Conservation (phyloP, 345 rosid species). For the Populus deltoides region DNA sequence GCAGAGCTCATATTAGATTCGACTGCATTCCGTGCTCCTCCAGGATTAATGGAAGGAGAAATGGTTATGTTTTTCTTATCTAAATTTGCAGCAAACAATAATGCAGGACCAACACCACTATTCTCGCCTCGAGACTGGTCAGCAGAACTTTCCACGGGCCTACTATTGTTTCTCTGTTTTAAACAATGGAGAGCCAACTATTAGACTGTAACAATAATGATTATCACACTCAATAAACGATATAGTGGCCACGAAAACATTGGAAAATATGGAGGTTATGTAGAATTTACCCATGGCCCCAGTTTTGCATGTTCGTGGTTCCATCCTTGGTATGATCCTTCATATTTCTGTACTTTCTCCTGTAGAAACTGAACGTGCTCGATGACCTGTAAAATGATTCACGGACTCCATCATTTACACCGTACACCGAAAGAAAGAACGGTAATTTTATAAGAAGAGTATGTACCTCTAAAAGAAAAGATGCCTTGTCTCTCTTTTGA, state of each 20-base stretch:
- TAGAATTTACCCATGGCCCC: conserved; percentile 62
- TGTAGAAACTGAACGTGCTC: conserved; percentile 92
- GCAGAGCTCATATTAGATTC: conserved; percentile 42
- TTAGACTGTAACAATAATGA: not conserved
- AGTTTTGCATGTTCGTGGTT: conserved; percentile 63
- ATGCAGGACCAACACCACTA: conserved; percentile 35
- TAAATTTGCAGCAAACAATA: conserved; percentile 44
- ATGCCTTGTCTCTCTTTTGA: conserved; percentile 95
- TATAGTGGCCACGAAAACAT: not conserved
- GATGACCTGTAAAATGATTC: conserved; percentile 58
- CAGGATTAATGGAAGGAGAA: conserved; percentile 34
- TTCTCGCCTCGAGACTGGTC: conserved; percentile 38
- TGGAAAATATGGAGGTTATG: not conserved
- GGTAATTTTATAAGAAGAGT: not conserved
- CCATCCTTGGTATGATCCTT: conserved; percentile 72
- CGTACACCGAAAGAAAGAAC: not conserved
- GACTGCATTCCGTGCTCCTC: conserved; percentile 36
- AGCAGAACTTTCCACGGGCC: conserved; percentile 42
- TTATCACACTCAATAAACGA: not conserved
- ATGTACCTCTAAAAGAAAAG: conserved; percentile 84
- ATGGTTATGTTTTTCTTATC: conserved; percentile 49
- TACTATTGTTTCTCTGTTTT: conserved; percentile 53
- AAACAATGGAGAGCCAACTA: conserved; percentile 10
- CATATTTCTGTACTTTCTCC: conserved; percentile 68
- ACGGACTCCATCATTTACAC: conserved; percentile 5